Base-by-base conservation (phyloP, 352 stramenopile genomes). In the Phytophthora sp. region DNA sequence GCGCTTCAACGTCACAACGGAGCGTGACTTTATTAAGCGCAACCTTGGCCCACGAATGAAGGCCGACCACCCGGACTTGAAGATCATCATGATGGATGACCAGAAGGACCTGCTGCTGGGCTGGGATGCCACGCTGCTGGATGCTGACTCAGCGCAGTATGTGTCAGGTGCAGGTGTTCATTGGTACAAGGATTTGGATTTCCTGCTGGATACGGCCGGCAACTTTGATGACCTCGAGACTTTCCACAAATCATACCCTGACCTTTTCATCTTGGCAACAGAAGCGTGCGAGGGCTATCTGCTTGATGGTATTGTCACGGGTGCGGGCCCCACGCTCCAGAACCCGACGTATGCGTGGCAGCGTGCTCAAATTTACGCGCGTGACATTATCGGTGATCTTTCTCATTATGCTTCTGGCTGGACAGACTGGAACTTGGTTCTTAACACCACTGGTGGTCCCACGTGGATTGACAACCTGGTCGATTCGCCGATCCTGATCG, bases 401-500 rank as follows among this genome's bases (percentile, higher is more conserved):
- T 74, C 79, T 49, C 93, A 92, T 71, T 87, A 84, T 55, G 82
- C 86, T 9, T 69, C 72, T 2, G 88, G 85, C 13, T 98, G 89
- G 88, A 92, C 73, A 26, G 88, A 97, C 75, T 97, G 89, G 87
- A 97, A 97, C 61, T 50, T 97, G 27, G 69, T 84, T 53, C 79
- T 98, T n/a, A 77, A 92, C 70, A 81, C 70, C 29, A 74, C 53
- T 8, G 82, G 82, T 38, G 91, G 89, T 0, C 91, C 91, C 5
- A 94, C 84, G 36, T 93, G 90, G 80, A 68, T 79, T 20, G 51
- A 71, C 23, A 95, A 96, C 59, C 20, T 73, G 6, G 71, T 90
- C 20, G 89, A 96, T 39, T 70, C 86, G 13, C 84, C 88, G 0
- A 91, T 96, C 56, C 50, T 95, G 21, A 67, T 91, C 0, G 80